Evolutionary conservation across 2,329 filamentous ascomycete genomes (phyloP).

Genomic region (Fusarium caatingaense): DNA sequence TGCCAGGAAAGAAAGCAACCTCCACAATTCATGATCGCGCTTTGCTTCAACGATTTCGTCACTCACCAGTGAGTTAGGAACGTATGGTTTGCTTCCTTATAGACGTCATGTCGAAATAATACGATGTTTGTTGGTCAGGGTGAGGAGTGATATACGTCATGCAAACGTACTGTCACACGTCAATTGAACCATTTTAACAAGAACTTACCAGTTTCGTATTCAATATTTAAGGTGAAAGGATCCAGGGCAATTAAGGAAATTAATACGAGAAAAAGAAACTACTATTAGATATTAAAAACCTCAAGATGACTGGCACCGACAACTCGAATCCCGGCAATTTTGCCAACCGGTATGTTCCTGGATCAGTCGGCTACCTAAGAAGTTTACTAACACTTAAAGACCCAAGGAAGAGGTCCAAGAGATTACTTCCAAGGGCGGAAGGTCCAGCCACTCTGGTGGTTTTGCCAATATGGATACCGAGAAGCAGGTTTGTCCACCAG

Average conservation of each 20-base stretch:
- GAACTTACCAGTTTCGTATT: fast-evolving
- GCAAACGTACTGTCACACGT: background rate
- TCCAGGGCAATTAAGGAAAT: fast-evolving
- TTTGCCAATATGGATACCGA: slow-evolving; percentile 57
- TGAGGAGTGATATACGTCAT: slow-evolving; percentile 6
- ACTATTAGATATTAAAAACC: background rate
- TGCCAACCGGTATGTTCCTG: slow-evolving; percentile 42
- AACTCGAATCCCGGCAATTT: slow-evolving; percentile 47
- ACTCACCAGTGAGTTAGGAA: background rate
- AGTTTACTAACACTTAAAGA: slow-evolving; percentile 20
- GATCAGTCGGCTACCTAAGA: too few relatives aligned
- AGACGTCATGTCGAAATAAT: slow-evolving; percentile 15
- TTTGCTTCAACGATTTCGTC: background rate
- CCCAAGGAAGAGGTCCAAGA: slow-evolving; percentile 58
- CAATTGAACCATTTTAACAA: background rate
- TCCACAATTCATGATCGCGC: background rate
- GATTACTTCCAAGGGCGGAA: slow-evolving; percentile 57
- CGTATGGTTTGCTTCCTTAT: background rate
- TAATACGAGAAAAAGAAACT: too few relatives aligned
- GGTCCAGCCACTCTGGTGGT: slow-evolving; percentile 52
- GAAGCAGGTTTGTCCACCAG: slow-evolving; percentile 52
- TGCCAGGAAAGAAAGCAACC: background rate
- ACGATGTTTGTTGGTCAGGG: background rate
- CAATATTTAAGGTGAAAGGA: background rate
- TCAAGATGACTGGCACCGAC: slow-evolving; percentile 39